Evolutionary conservation across 2,329 filamentous ascomycete species (phyloP), one percentile per base, ranked within the genome.

Genomic region (Cladosporium sp.): DNA sequence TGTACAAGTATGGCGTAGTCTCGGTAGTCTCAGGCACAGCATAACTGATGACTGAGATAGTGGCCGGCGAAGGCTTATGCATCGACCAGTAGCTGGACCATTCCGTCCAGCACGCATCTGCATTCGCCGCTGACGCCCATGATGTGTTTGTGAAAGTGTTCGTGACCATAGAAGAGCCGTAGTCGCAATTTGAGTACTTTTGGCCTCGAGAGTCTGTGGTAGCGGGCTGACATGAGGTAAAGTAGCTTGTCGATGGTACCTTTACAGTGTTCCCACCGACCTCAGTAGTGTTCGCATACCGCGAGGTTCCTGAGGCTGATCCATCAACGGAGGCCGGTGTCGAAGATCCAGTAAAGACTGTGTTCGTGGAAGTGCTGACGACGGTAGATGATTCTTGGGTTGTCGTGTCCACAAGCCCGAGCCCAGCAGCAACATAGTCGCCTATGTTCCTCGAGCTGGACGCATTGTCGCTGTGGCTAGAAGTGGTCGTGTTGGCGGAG

Each of bases 91-190:
- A 52, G 19, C 19, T 38, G 11, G 15, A 12, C 50, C 50, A 52
- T 19, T 52, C 30, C 14, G 19, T 39, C 50, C 50, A 52, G 19
- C 50, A 52, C 2, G 19, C 34, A 12, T 28, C 50, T 7, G 36
- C 50, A 22, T 40, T 19, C 17, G 50, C 9, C 5, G 50, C 36
- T 4, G 34, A 25, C 15, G 19, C 36, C 50, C 50, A 52, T 30
- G 50, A n/a, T 28, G 36, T 52, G 11, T 52, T 52, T n/a, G 50
- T 52, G 20, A 52, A 52, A 3, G 50, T 52, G n/a, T 52, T 40
- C 7, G 17, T 52, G 3, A 52, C 50, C 2, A 17, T 37, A 4
- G 28, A 25, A 17, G n/a, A 19, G 34, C 22, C n/a, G 50, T 51
- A 12, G 36, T 51, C 25, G 50, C 50, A 51, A 22, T 22, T 22